Evolutionary conservation across 108 stramenopile species (phyloP).

Genomic region (Bacterosira constricta): DNA sequence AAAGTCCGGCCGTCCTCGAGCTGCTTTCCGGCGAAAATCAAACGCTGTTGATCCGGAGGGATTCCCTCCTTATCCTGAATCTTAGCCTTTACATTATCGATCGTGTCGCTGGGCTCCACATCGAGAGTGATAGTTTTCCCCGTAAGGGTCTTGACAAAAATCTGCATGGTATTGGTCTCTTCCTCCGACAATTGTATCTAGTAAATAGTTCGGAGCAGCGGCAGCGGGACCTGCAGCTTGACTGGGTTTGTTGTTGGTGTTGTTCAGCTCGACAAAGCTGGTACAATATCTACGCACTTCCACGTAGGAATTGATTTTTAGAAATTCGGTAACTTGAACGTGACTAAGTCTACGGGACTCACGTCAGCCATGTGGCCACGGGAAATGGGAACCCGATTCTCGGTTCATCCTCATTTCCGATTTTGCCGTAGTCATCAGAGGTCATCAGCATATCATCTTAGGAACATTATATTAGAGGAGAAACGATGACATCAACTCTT

Average conservation of each 20-base stretch:
- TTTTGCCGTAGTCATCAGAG: not conserved
- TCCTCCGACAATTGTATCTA: slow-evolving; percentile 6
- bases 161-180: slow-evolving; percentile 84
- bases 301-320: slow-evolving; percentile 3
- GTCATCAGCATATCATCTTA: no score
- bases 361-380: not conserved
- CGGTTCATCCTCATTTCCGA: not conserved
- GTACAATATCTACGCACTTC: not conserved
- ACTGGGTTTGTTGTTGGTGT: not conserved
- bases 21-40: slow-evolving; percentile 99
- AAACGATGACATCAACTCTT: not conserved
- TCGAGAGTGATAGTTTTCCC: slow-evolving; percentile 99
- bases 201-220: not conserved
- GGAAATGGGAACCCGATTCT: not conserved
- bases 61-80: slow-evolving; percentile 99
- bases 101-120: slow-evolving; percentile 97
- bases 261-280: not conserved
- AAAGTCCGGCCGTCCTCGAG: slow-evolving; percentile 99
- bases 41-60: slow-evolving; percentile 97
- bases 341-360: not conserved
- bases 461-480: not conserved
- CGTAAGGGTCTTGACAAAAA: slow-evolving; percentile 98
- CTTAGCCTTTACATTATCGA: slow-evolving; percentile 99
- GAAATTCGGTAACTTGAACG: not conserved
- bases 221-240: not conserved